Evolutionary conservation across 805 yeast species (phyloP), one percentile per base, ranked within the genome.

Genomic region (Suhomyces prunicola): DNA sequence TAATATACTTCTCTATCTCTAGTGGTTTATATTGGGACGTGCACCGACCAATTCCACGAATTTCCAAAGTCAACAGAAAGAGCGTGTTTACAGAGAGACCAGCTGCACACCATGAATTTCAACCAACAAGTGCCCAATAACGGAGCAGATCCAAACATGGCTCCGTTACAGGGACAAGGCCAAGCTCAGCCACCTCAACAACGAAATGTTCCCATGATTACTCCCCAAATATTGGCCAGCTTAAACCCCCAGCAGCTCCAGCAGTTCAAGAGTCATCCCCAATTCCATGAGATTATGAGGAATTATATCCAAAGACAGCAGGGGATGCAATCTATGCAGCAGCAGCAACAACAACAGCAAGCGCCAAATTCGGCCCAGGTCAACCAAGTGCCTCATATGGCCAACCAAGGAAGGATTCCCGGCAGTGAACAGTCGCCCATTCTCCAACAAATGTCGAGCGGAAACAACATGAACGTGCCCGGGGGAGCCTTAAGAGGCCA

Each of bases 191-290:
- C 36, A n/a, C 51, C 53, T 3, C 63, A 44, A 64, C 61, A 55
- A 33, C 54, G 56, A 31, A 64, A 57, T 8, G 60, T 58, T 57
- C 54, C 72, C 36, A 60, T 62, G 63, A 54, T 69, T 51, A 62
- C 70, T 24, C 65, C 65, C 2, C 65, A 66, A 49, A 51, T 60
- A 42, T 53, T 57, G 10, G 59, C 53, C 19, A 71, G 72, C 49
- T 59, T 74, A 40, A 62, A 74, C 22, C 76, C 79, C 22, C 77
- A 74, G 58, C 79, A 72, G 52, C 65, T 73, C 44, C 78, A 74
- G 56, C 77, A 72, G 52, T 61, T 73, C 53, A 70, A 70, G 54
- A 71, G 63, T 56, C 79, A 74, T 58, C 76, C 78, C 3, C 79
- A 74, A 56, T 70, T 72, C 51, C 79, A 71, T 58, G 71, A 70